A percentile compares a stretch with the other conserved stretches of the same genome.
phyloP scores from a whole-genome alignment of 2,329 filamentous ascomycete species.

The Clonostachys sp. region DNA sequence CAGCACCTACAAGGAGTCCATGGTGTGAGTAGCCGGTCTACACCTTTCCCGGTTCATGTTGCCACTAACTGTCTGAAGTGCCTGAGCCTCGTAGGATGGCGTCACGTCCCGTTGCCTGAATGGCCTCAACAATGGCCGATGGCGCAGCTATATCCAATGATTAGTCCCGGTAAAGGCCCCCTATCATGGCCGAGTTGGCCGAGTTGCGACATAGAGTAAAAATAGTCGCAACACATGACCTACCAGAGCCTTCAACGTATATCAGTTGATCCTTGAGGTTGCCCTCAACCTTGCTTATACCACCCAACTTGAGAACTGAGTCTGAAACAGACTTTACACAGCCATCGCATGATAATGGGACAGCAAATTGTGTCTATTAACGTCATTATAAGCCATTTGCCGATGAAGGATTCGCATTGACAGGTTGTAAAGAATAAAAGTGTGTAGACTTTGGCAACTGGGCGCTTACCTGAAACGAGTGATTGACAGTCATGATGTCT shows the following conservation, averaged over 20 bases:
- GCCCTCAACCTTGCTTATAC: slow-evolving; percentile 78
- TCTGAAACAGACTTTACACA: slow-evolving; percentile 85
- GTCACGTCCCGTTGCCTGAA: slow-evolving; percentile 86
- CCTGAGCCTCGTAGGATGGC: slow-evolving; percentile 91
- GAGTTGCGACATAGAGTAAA: neutral
- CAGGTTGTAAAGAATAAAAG: slow-evolving; percentile 10
- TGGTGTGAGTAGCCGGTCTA: neutral
- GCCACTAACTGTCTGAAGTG: slow-evolving; percentile 69
- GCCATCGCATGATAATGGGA: slow-evolving; percentile 85
- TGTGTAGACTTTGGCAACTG: slow-evolving; percentile 4
- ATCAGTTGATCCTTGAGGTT: slow-evolving; percentile 81
- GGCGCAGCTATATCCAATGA: slow-evolving; percentile 62
- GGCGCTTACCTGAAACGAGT: slow-evolving; percentile 39
- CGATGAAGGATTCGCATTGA: slow-evolving; percentile 1
- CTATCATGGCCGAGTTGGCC: neutral
- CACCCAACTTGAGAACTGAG: slow-evolving; percentile 70
- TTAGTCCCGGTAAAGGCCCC: neutral
- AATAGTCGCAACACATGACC: slow-evolving; percentile 8
- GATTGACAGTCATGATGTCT: slow-evolving; percentile 34
- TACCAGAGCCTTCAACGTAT: slow-evolving; percentile 77
- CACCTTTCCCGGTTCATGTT: neutral
- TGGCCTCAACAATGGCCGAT: slow-evolving; percentile 82
- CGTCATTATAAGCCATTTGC: neutral
- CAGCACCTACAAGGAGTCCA: slow-evolving; percentile 51
- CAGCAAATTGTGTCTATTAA: slow-evolving; percentile 81